Evolutionary conservation across 805 yeast species (phyloP).

Genomic region (Candida maris): DNA sequence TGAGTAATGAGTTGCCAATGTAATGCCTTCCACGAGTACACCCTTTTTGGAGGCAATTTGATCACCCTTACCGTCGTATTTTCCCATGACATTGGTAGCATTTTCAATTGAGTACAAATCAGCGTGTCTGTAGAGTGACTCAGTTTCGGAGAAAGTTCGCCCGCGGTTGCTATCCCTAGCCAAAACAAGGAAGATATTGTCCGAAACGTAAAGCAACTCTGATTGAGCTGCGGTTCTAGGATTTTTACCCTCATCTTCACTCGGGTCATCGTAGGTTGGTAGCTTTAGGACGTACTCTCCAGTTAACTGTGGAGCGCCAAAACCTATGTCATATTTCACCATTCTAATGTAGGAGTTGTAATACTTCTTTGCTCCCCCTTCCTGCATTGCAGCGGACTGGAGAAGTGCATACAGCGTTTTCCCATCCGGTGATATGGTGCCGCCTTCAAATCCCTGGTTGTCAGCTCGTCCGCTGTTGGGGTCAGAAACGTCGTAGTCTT

Average conservation of each 20-base stretch:
- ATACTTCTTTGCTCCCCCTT: conserved; percentile 29
- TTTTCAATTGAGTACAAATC: conserved; percentile 26
- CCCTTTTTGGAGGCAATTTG: conserved; percentile 27
- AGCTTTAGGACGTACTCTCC: conserved; percentile 30
- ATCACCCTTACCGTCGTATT: conserved; percentile 27
- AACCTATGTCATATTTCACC: conserved; percentile 26
- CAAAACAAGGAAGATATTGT: conserved; percentile 27
- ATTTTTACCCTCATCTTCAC: conserved; percentile 17
- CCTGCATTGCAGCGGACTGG: conserved; percentile 31
- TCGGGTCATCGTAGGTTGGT: conserved; percentile 26
- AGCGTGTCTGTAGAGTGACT: conserved; percentile 27
- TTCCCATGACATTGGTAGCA: conserved; percentile 30
- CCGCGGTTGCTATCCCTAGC: conserved; percentile 31
- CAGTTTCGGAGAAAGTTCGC: conserved; percentile 20
- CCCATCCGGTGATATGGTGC: conserved; percentile 31
- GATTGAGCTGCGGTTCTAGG: conserved; percentile 31
- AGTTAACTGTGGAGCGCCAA: conserved; percentile 16
- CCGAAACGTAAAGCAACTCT: conserved; percentile 27
- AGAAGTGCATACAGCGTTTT: conserved; percentile 22
- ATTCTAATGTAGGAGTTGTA: conserved; percentile 21
- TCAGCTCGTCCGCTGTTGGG: conserved; percentile 29
- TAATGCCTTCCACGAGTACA: conserved; percentile 19
- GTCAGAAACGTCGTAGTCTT: conserved; percentile 19
- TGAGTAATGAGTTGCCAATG: conserved; percentile 25
- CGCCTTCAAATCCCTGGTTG: conserved; percentile 33